phyloP scores from a whole-genome alignment of 2,329 filamentous ascomycete species.

The Aspergillus ruber region DNA sequence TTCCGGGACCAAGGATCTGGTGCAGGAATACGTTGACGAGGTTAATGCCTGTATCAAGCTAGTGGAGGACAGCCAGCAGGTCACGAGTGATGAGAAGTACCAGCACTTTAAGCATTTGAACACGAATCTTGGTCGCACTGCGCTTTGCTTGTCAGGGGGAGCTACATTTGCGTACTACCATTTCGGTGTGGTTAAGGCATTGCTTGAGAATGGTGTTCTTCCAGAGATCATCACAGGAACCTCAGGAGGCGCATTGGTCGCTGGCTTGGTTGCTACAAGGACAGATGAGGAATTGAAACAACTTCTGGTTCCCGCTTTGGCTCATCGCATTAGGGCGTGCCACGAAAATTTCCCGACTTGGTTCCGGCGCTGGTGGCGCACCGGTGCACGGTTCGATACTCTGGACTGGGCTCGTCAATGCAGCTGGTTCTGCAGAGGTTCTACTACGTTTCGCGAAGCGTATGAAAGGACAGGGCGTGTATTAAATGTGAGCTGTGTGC shows the following conservation, averaged over 20 bases:
- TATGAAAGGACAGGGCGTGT: conserved; percentile 91
- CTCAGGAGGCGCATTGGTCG: conserved; percentile 85
- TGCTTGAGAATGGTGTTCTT: conserved; percentile 76
- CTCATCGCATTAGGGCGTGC: conserved; percentile 76
- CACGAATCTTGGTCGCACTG: conserved; percentile 86
- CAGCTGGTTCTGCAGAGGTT: conserved; percentile 85
- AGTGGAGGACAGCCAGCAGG: conserved; percentile 59
- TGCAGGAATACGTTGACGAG: conserved; percentile 86
- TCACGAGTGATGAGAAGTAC: conserved; percentile 68
- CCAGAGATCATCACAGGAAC: conserved; percentile 96
- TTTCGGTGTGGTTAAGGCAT: conserved; percentile 82
- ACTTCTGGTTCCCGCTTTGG: conserved; percentile 79
- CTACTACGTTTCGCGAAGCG: conserved; percentile 89
- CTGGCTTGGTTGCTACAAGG: conserved; percentile 76
- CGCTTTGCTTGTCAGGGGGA: conserved; percentile 85
- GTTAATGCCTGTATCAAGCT: conserved; percentile 53
- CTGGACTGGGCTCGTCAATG: conserved; percentile 82
- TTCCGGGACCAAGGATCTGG: conserved; percentile 90
- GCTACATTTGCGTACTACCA: conserved; percentile 97
- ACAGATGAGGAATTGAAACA: conserved; percentile 86
- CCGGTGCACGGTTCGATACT: conserved; percentile 88
- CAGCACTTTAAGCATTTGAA: conserved; percentile 79
- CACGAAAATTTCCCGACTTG: conserved; percentile 70
- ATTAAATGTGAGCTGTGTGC: conserved; percentile 91
- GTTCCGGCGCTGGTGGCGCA: conserved; percentile 80